A percentile compares a stretch with the other conserved stretches of the same genome.
Conservation (phyloP, 805 yeast species). For the Kurtzmaniella fragi region DNA sequence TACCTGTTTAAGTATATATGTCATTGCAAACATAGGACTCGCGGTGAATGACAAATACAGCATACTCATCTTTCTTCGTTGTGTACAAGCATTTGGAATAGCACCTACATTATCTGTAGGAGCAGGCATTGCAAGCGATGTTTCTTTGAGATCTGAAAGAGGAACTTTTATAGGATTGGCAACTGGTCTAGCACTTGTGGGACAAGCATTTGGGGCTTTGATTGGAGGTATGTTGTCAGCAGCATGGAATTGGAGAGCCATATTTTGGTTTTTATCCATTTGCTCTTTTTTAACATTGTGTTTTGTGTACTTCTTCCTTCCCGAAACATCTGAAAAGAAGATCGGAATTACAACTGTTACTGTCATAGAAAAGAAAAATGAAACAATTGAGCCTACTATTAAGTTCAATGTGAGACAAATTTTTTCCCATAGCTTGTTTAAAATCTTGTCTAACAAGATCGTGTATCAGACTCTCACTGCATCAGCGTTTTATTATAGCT, state of each 20-base stretch:
- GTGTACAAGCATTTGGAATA: slow-evolving; percentile 66
- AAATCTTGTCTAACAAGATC: slow-evolving; percentile 35
- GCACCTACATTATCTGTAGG: slow-evolving; percentile 66
- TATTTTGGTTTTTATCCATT: slow-evolving; percentile 67
- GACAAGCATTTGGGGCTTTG: slow-evolving; percentile 74
- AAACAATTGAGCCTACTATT: slow-evolving; percentile 16
- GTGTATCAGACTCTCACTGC: slow-evolving; percentile 48
- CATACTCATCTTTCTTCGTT: slow-evolving; percentile 54
- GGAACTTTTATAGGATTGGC: slow-evolving; percentile 63
- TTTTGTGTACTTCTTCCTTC: slow-evolving; percentile 33
- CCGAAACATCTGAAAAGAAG: slow-evolving; percentile 66
- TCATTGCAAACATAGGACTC: slow-evolving; percentile 57
- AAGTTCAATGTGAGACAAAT: slow-evolving; percentile 17
- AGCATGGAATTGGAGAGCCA: slow-evolving; percentile 56
- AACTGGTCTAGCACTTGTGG: slow-evolving; percentile 57
- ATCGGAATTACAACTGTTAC: slow-evolving; percentile 67
- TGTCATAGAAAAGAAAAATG: slow-evolving; percentile 38
- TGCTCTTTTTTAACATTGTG: slow-evolving; percentile 45
- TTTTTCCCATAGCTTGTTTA: slow-evolving; percentile 30
- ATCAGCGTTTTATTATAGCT: slow-evolving; percentile 53
- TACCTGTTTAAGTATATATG: slow-evolving; percentile 46
- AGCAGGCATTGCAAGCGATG: slow-evolving; percentile 67
- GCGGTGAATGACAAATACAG: slow-evolving; percentile 53
- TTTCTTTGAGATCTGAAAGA: slow-evolving; percentile 54
- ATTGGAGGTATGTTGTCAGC: slow-evolving; percentile 42